phyloP scores from a whole-genome alignment of 306 rosid species.

The Quercus dentata region DNA sequence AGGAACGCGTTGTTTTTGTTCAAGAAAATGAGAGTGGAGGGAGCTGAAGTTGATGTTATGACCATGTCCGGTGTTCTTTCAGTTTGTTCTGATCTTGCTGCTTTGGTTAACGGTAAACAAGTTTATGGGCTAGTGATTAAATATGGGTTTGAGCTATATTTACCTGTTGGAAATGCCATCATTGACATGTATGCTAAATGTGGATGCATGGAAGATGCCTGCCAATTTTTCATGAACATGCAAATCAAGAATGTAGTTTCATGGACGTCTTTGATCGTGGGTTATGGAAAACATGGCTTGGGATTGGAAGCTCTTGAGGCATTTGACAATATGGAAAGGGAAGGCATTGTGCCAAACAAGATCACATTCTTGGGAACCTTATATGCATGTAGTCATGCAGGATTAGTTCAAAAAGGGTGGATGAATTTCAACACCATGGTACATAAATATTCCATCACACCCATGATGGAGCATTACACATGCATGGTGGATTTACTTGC shows the following conservation, averaged over 20 bases:
- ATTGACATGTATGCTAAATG: slow-evolving; percentile 43
- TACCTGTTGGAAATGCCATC: slow-evolving; percentile 25
- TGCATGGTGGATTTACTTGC: slow-evolving; percentile 40
- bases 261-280: slow-evolving; percentile 34
- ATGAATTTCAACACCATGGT: slow-evolving; percentile 23
- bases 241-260: slow-evolving; percentile 23
- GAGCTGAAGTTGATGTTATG: slow-evolving; percentile 24
- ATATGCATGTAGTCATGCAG: slow-evolving; percentile 40
- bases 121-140: slow-evolving; percentile 24
- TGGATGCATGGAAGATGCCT: slow-evolving; percentile 22
- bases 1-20: slow-evolving; percentile 23
- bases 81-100: slow-evolving; percentile 32
- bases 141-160: slow-evolving; percentile 20
- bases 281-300: slow-evolving; percentile 27
- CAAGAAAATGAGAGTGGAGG: slow-evolving; percentile 30
- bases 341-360: slow-evolving; percentile 26
- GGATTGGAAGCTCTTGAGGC: slow-evolving; percentile 28
- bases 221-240: slow-evolving; percentile 21
- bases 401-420: slow-evolving; percentile 32
- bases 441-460: slow-evolving; percentile 15
- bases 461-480: slow-evolving; percentile 38
- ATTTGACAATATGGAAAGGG: slow-evolving; percentile 26
- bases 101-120: slow-evolving; percentile 5
- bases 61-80: slow-evolving; percentile 35
- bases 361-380: slow-evolving; percentile 28